Base-by-base conservation (phyloP, 2,329 filamentous ascomycete genomes). In the Ophiocordyceps polyrhachis-furcata region DNA sequence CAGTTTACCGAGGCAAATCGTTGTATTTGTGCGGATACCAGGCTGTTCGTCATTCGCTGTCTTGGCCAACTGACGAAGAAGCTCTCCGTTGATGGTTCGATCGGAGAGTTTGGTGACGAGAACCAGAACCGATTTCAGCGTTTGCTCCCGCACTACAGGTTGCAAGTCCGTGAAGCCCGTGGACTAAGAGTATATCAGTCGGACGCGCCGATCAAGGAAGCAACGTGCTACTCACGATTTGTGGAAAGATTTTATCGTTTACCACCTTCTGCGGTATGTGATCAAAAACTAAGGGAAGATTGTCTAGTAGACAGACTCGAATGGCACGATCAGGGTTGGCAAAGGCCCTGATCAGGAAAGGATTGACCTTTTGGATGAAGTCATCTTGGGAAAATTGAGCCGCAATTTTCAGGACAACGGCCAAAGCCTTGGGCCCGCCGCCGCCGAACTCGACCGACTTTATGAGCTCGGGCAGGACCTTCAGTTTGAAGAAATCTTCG, bases 401-500 rank as follows among this genome's bases (percentile, higher is more conserved):
- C 4, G 86, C 79, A 53, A 98, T 95, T 57, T 93, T 93, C 68
- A 96, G 78, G 38, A 94, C 84, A 1, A 93, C 79, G 1, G 72
- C 67, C 48, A 98, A 83, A 0, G 93, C 88, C 56, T 93, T 93
- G 0, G 89, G 84, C 0, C 91, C 91, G 25, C 91, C 91, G 12
- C 89, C 91, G 8, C 91, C 91, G 60, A 95, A 98, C 56, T 98
- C 91, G n/a, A 96, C 87, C 0, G 88, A 94, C 58, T 96, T 98
- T n/a, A 98, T 71, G 28, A 98, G 68, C 58, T 98, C 91, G 0
- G 91, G 91, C 9, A 98, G 70, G 4, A 98, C 79, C 57, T 96
- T 98, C 73, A 93, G 83, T 58, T 93, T 93, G 70, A 96, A 94
- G 61, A 94, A 98, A 48, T 96, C 91, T 57, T 95, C 89, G 0